A percentile compares a stretch with the other conserved stretches of the same genome.
These are phyloP conservation scores for Spinellus fusiger DNA, from an alignment of 192 early-diverging fungal species.

Conservation along the genomic window DNA sequence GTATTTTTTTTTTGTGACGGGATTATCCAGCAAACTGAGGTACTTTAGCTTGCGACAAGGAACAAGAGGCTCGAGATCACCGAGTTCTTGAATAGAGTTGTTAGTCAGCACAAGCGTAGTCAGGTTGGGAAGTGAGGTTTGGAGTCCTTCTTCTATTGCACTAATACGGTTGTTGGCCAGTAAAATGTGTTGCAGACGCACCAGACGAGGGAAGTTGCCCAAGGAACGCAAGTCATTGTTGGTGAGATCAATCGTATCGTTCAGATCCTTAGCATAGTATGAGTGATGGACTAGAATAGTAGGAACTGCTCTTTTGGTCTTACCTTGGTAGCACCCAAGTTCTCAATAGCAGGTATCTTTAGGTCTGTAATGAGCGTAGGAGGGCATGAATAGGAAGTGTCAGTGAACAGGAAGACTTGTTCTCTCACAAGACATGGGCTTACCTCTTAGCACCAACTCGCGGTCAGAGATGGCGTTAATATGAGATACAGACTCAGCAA, in stretches of 20 bases:
- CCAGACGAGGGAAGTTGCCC: conserved; percentile 82
- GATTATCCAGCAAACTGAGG: conserved; percentile 84
- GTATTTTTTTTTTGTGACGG: conserved; percentile 74
- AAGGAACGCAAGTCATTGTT: conserved; percentile 85
- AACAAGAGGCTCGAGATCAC: conserved; percentile 75
- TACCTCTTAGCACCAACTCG: conserved; percentile 87
- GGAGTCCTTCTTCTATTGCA: conserved; percentile 64
- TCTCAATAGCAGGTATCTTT: conserved; percentile 89
- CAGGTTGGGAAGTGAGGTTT: conserved; percentile 68
- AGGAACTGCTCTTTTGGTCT: not conserved
- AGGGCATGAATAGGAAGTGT: not conserved
- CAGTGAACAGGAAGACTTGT: not conserved
- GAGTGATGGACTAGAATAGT: not conserved
- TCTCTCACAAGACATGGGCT: conserved; percentile 1
- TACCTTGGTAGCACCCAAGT: conserved; percentile 90
- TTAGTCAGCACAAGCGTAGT: conserved; percentile 79
- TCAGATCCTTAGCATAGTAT: conserved; percentile 57
- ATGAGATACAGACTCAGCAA: conserved; percentile 56
- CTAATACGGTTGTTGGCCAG: conserved; percentile 87
- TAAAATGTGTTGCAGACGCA: conserved; percentile 68
- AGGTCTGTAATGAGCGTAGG: conserved; percentile 45
- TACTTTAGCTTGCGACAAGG: conserved; percentile 40
- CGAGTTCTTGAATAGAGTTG: conserved; percentile 78
- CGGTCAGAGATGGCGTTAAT: conserved; percentile 88
- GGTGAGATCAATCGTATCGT: conserved; percentile 91